These are phyloP conservation scores for Zelopaecilomyces penicillatus DNA, from an alignment of 2,329 filamentous ascomycete genomes.

Conservation along the genomic window DNA sequence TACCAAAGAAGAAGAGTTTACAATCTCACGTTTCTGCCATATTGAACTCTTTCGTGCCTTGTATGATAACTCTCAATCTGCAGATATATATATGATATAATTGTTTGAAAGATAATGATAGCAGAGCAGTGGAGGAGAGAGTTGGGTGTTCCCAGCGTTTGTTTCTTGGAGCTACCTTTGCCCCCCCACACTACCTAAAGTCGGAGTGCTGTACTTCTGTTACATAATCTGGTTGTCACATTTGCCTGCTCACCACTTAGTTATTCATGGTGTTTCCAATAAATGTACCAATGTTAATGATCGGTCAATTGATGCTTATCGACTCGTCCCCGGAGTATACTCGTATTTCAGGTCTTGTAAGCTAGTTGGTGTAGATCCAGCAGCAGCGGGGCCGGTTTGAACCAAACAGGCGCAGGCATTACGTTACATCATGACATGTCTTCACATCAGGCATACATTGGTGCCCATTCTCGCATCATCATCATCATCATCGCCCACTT, in stretches of 20 bases:
- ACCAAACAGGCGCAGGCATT: no score
- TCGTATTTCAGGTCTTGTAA: neutral
- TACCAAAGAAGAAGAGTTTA: no score
- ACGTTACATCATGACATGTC: no score
- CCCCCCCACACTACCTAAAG: slow-evolving; percentile 1
- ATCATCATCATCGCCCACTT: neutral
- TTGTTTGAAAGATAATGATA: no score
- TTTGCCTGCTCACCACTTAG: neutral
- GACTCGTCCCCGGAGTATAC: slow-evolving; percentile 3
- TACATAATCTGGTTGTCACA: neutral
- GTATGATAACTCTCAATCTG: no score
- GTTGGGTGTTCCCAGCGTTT: no score
- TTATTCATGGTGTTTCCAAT: neutral
- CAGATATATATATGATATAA: no score
- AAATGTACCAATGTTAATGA: neutral
- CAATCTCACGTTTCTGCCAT: no score
- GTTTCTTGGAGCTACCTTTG: neutral
- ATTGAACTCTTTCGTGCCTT: no score
- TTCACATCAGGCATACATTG: no score
- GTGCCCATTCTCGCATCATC: neutral
- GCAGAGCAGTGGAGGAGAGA: no score
- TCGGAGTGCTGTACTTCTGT: neutral
- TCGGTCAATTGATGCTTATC: neutral
- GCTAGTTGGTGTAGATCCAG: neutral
- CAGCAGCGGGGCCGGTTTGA: no score